phyloP scores from a whole-genome alignment of 345 rosid genomes.

The Punica granatum region DNA sequence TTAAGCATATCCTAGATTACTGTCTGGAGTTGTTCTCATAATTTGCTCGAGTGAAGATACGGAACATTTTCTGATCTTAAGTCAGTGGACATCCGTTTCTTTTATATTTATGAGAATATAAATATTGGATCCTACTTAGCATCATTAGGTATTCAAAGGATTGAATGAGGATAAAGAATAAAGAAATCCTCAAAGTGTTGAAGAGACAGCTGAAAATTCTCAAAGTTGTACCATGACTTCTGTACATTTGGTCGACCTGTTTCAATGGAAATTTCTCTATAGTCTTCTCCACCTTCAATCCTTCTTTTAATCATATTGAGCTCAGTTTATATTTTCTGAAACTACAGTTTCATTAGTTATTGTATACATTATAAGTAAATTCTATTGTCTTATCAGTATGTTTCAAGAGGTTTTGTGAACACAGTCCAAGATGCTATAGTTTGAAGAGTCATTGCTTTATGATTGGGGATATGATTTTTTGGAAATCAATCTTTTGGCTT shows the following conservation, averaged over 20 bases:
- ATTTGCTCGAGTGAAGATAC: neutral
- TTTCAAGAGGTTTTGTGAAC: neutral
- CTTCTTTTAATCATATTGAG: too few relatives aligned
- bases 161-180: neutral
- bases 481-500: neutral
- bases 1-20: neutral
- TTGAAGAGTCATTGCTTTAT: neutral
- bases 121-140: neutral
- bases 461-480: neutral
- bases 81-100: neutral
- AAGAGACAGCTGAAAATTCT: neutral
- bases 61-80: neutral
- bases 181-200: neutral
- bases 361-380: neutral
- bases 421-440: neutral
- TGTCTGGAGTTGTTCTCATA: neutral
- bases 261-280: neutral
- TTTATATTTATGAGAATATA: neutral
- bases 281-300: too few relatives aligned
- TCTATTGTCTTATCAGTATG: neutral
- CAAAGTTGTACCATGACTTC: neutral
- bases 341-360: neutral
- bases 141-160: neutral
- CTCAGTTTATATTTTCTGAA: neutral
- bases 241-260: neutral